Evolutionary conservation across 495 filamentous ascomycete species (phyloP), one percentile per base, ranked within the genome.

Genomic region (Penicillium macrosclerotiorum): DNA sequence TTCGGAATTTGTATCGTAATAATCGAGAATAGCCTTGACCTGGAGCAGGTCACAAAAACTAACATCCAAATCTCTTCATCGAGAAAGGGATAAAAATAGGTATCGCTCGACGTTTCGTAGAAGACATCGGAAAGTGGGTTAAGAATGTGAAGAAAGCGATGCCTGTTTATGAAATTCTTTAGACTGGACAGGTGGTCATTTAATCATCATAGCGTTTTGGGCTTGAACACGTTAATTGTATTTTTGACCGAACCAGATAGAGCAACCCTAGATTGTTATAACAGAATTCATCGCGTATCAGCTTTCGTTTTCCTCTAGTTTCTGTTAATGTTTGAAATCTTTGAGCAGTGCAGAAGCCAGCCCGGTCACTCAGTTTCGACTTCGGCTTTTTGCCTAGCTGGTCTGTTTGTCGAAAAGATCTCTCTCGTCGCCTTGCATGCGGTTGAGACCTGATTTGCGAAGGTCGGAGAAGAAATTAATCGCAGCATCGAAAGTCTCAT

Each of bases 401-500:
- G 52, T 63, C 30, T 54, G 45, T 46, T 31, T 54, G 12, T 63
- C 55, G 30, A 63, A 51, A 14, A 30, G 22, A 8, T 42, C 31
- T 36, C 35, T 51, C 30, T 57, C 50, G n/a, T 57, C 32, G 2
- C 51, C 60, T 42, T 37, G 53, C 41, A 60, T 43, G 27, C 37
- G 9, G 35, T 24, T 13, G 24, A 63, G 46, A 12, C 51, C 54
- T 17, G 30, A 12, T 49, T 58, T 40, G 25, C 23, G 25, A n/a
- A 60, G 47, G 0, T 58, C 39, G 16, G 55, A 48, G 36, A 66
- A 60, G 22, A 66, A 52, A 9, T 57, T 18, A 29, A 53, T 25
- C 37, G 57, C 59, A 39, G 51, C 37, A 18, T 67, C 55, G 33
- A 56, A 67, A 1, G 59, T 64, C 19, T 58, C 60, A 42, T n/a